phyloP scores from a whole-genome alignment of 768 basidiomycete genomes.

The Russula foetens region DNA sequence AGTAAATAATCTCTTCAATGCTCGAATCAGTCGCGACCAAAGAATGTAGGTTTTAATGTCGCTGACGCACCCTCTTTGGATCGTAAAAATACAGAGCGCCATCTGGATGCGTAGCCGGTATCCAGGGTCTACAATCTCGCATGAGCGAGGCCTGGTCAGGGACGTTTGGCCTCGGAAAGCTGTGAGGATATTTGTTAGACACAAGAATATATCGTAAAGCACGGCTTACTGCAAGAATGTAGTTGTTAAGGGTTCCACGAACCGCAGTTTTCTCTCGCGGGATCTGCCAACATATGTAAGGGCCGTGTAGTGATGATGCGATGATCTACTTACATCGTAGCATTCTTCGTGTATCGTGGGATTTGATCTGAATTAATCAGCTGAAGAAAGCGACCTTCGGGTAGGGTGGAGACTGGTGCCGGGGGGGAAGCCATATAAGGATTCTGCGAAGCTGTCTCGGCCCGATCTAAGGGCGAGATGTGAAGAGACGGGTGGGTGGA shows the following conservation, averaged over 20 bases:
- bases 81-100: too few species aligned
- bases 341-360: background rate
- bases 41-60: too few species aligned
- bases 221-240: background rate
- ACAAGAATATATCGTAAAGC: background rate
- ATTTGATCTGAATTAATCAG: constrained; percentile 3
- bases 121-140: too few species aligned
- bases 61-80: too few species aligned
- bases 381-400: background rate
- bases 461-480: background rate
- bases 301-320: background rate
- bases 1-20: constrained; percentile 39
- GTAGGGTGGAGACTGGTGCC: background rate
- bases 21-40: too few species aligned
- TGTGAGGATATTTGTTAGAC: background rate
- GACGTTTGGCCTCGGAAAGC: background rate
- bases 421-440: background rate
- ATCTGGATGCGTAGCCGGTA: too few species aligned
- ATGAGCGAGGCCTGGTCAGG: too few species aligned
- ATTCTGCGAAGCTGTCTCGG: too few species aligned
- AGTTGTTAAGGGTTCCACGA: background rate
- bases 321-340: background rate
- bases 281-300: background rate
- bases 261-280: background rate
- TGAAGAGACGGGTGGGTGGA: too few species aligned